phyloP scores from a whole-genome alignment of 2,329 filamentous ascomycete genomes.

The Nothomitra cinnamomea region DNA sequence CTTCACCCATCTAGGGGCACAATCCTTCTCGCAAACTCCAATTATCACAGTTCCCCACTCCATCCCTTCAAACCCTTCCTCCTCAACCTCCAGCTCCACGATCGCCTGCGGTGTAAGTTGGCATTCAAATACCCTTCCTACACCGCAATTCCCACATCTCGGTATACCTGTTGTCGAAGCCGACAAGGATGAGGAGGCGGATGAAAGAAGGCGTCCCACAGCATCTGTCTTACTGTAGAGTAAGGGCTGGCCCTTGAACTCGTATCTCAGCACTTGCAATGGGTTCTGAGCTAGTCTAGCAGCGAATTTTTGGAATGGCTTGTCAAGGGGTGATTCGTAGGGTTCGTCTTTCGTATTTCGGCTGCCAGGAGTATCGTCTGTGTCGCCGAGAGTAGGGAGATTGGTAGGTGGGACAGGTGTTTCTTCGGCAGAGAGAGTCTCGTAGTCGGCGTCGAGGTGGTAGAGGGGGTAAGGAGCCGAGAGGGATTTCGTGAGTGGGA shows the following conservation, averaged over 20 bases:
- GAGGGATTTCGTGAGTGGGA: conserved; percentile 51
- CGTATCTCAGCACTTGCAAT: conserved; percentile 67
- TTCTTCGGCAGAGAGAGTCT: conserved; percentile 51
- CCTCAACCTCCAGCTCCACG: conserved; percentile 62
- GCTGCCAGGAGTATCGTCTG: conserved; percentile 14
- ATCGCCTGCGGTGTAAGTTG: conserved; percentile 89
- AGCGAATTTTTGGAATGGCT: conserved; percentile 64
- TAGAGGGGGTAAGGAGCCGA: conserved; percentile 57
- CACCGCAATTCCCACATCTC: conserved; percentile 59
- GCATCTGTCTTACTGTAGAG: conserved; percentile 66
- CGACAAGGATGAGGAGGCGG: conserved; percentile 16
- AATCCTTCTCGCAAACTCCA: conserved; percentile 69
- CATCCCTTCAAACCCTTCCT: conserved; percentile 55
- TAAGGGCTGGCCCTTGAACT: conserved; percentile 55
- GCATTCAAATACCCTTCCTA: conserved; percentile 66
- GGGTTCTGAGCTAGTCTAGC: conserved; percentile 65
- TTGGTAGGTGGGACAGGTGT: conserved; percentile 31
- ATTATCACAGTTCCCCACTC: conserved; percentile 93
- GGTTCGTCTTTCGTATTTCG: conserved; percentile 40
- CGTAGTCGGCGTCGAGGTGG: conserved; percentile 80
- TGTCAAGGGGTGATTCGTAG: conserved; percentile 60
- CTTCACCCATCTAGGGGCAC: conserved; percentile 40
- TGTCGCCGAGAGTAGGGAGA: conserved; percentile 24
- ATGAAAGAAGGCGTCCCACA: conserved; percentile 47
- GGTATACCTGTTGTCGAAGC: conserved; percentile 40